Evolutionary conservation across 1,139 yeast genomes (phyloP), one percentile per base, ranked within the genome.

Genomic region (Suhomyces yuchorum): DNA sequence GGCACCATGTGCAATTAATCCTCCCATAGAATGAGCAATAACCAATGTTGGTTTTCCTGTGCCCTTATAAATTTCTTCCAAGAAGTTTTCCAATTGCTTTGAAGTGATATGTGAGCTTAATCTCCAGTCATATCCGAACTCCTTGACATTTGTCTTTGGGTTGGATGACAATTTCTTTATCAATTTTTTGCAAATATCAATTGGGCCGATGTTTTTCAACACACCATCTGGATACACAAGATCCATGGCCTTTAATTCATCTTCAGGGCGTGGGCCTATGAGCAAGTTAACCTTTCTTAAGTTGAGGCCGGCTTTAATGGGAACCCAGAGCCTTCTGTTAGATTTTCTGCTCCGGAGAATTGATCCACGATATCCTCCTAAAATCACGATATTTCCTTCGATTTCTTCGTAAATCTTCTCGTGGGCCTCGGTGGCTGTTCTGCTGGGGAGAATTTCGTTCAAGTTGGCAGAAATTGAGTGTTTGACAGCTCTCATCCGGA

Each of bases 11-110:
- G 96, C 83, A 18, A 91, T 77, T 19, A 91, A 62, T 0, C 97
- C 97, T 44, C 97, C 97, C 97, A 91, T 90, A 0, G 96, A 89
- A 65, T 91, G 97, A 0, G 95, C 95, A 48, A 91, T 81, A 0
- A 91, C 82, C 23, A 85, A 68, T 0, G 85, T 76, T 3, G 87
- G 88, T 53, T 79, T 78, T 8, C 79, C 74, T 0, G 78, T 73
- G 28, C 62, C 50, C 8, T 63, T 53, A 53, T 74, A 69, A 19
- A 82, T 66, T 5, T 70, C 56, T 40, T 67, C 61, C 22, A 91
- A 65, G 51, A 75, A 78, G 22, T 74, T 64, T 40, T 67, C 68
- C 11, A 90, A 67, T 54, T 82, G 77, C 8, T 67, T 61, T 5
- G 88, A 71, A 20, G 77, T 68, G 7, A 63, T 47, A 35, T 82